Percentiles rank a stretch among this genome's conserved stretches.
Evolutionary conservation across 345 rosid genomes (phyloP).

Genomic region (Eucalyptus coolabah): DNA sequence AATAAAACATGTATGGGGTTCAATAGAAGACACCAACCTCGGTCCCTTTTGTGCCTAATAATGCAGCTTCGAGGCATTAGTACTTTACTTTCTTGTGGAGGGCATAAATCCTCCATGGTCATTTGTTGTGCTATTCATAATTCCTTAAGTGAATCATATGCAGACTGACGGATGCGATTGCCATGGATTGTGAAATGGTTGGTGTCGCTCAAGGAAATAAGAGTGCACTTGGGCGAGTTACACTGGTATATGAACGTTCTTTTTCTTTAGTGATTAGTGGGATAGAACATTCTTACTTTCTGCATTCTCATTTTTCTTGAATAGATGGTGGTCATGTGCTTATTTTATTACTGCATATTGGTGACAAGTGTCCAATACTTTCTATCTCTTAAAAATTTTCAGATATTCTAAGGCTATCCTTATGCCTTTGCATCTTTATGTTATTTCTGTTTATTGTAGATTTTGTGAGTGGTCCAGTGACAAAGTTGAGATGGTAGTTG

Average conservation of each 20-base stretch:
- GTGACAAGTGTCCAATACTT: background rate
- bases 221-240: conserved; percentile 92
- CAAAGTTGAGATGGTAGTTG: background rate
- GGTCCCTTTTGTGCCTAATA: background rate
- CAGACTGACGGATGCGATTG: conserved; percentile 83
- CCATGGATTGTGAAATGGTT: conserved; percentile 99
- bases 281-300: background rate
- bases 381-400: background rate
- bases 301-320: background rate
- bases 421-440: background rate
- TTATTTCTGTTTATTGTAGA: background rate
- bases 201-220: conserved; percentile 82
- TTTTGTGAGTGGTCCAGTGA: background rate
- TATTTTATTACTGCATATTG: background rate
- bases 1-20: background rate
- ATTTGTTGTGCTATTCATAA: background rate
- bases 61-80: background rate
- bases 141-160: background rate
- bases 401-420: background rate
- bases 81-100: background rate
- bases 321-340: background rate
- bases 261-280: background rate
- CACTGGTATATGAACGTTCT: conserved; percentile 42
- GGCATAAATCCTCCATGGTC: background rate
- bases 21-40: background rate